phyloP scores from a whole-genome alignment of 169 alveolate species.

The Plasmodium adleri region DNA sequence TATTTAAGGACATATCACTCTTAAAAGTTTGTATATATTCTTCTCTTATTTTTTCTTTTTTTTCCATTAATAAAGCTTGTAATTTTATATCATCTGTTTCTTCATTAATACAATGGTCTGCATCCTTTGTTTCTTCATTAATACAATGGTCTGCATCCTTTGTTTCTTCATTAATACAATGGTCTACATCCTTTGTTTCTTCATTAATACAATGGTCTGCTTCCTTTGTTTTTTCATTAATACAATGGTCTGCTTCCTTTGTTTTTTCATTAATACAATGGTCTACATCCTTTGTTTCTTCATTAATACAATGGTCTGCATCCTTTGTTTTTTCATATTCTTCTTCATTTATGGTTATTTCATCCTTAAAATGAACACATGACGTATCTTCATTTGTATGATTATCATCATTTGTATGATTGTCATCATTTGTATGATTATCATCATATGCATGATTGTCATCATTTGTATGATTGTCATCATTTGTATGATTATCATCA shows the following conservation, averaged over 20 bases:
- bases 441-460: neutral
- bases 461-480: neutral
- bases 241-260: neutral
- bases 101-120: neutral
- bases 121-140: neutral
- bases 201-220: neutral
- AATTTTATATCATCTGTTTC: neutral
- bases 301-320: neutral
- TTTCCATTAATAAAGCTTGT: slow-evolving; percentile 22
- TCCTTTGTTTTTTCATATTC: no score
- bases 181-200: neutral
- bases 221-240: neutral
- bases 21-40: slow-evolving; percentile 23
- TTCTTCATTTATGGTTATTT: no score
- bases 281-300: neutral
- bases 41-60: slow-evolving; percentile 41
- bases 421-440: no score
- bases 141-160: neutral
- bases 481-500: neutral
- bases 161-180: neutral
- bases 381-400: no score
- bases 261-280: no score
- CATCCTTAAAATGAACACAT: no score
- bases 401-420: no score
- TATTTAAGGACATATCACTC: neutral